Evolutionary conservation across 805 yeast species (phyloP), one percentile per base, ranked within the genome.

Genomic region (Clavispora carvajalis): DNA sequence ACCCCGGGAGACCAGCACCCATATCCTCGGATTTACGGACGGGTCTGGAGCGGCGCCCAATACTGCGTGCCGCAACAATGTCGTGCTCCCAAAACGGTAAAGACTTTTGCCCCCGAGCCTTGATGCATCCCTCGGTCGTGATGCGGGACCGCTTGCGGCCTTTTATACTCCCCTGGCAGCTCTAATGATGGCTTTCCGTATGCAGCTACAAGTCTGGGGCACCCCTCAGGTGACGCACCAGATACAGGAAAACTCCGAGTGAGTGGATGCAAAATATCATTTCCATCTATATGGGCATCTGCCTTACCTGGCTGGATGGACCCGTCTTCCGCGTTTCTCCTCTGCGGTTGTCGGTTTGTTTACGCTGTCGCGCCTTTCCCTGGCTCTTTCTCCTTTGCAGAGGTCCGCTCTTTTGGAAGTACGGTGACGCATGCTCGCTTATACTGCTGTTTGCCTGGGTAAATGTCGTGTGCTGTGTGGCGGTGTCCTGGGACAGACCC

Each of bases 261-360:
- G n/a, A 22, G 23, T 22, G 23, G 23, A 22, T 22, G 6, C 8
- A 22, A 22, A 22, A 22, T 22, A 24, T 24, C n/a, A n/a, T n/a
- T n/a, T n/a, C n/a, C n/a, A n/a, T n/a, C 19, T 24, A 43, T 22
- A 44, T 44, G 5, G 47, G 47, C 47, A 44, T 44, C n/a, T 41
- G 45, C 22, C 45, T 33, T 13, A 44, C 41, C 30, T 44, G 41
- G 13, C 31, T 9, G 15, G 22, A 11, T 23, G 42, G 33, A 18
- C 37, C 21, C 28, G 24, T 7, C 19, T 17, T 10, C 4, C 34
- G 23, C 13, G 7, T 2, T 10, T 19, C 36, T 7, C 17, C 26
- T 22, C 10, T 12, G 33, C 18, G 11, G n/a, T 6, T 18, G 1
- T 18, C 31, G 11, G 17, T 17, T 9, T 37, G 17, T 18, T 30